Evolutionary conservation across 768 basidiomycete species (phyloP), one percentile per base, ranked within the genome.

Genomic region (Boletus rubroflammeus): DNA sequence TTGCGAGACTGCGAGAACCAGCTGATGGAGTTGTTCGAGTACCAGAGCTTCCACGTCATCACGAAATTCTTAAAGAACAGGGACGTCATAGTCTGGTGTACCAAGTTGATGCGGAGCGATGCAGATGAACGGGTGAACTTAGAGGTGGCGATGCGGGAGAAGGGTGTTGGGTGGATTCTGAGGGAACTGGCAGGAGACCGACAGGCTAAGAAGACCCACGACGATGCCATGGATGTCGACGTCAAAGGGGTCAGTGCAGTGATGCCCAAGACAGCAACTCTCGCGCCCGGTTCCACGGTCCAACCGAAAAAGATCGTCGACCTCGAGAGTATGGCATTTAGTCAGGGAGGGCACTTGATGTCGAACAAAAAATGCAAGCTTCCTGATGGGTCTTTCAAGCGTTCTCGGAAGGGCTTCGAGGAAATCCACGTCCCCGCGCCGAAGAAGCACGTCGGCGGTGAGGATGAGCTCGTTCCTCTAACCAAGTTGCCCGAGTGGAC

Each of bases 311-410:
- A 78, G 36, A 86, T 82, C 0, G 80, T 99, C 34, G 97, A 98
- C 68, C 78, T 99, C 49, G 94, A 97, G 63, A 82, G 83, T 55
- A 89, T 98, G 87, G 87, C 91, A n/a, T 99, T 99, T 73, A 84
- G 85, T 43, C 94, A 98, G 64, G 97, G 95, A 23, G 94, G 92
- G 0, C 95, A 98, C 56, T 75, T 98, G 56, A 99, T 98, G 96
- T 92, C 92, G 15, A 98, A 98, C 76, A 98, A 98, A 74, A 98
- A 98, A 75, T 91, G 89, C 75, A 97, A 95, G 68, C 84, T 98
- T 3, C 97, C 97, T 0, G 93, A 97, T 38, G 97, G 97, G 5
- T 97, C 94, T 15, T 95, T 98, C 81, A 98, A 98, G 74, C 88
- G 96, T 43, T 82, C 90, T 17, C 86, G 88, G 73, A 99, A 99